Base-by-base conservation (phyloP, 495 filamentous ascomycete genomes). In the Cenococcum geophilum region DNA sequence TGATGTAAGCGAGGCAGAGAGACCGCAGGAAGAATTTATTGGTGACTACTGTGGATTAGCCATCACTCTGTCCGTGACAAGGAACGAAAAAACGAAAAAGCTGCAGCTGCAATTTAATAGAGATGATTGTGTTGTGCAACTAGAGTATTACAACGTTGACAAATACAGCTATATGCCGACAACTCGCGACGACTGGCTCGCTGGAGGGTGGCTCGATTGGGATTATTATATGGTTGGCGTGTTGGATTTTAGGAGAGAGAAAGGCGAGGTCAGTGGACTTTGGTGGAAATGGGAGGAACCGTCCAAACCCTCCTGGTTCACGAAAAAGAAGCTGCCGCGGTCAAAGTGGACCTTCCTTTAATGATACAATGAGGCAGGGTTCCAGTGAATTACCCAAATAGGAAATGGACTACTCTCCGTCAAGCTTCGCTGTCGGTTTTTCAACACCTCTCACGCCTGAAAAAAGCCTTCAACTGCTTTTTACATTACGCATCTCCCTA, bases 221-320 rank as follows among this genome's bases (percentile, higher is more conserved):
- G n/a, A n/a, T n/a, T 49, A 49, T 22, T 49, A 49, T 22, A 14
- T 49, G 45, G 16, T 49, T 49, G 45, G 45, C 8, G 22, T 49
- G 9, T 22, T 49, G 18, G 16, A 49, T 49, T 49, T 14, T n/a
- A 1, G 9, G 6, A 18, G 45, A 12, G n/a, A 49, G 1, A 22
- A 14, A 9, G 45, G 16, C 45, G 16, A 49, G 6, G 14, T 49
- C 9, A 22, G 9, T 49, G 9, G 18, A 49, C 45, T 49, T 49
- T 10, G 22, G 9, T 49, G 45, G 45, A 18, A 49, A n/a, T 18
- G 45, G 16, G 16, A 18, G 45, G 18, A 18, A 22, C 45, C 45
- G 1, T 49, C 11, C 9, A 18, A 9, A 18, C 9, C 45, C 9
- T 20, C 45, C 1, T 22, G 9, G 9, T 49, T 49, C 45, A 1